Percentiles rank a stretch among this genome's conserved stretches.
These are phyloP conservation scores for Abelmoschus esculentus DNA, from an alignment of 345 rosid genomes.

Conservation along the genomic window DNA sequence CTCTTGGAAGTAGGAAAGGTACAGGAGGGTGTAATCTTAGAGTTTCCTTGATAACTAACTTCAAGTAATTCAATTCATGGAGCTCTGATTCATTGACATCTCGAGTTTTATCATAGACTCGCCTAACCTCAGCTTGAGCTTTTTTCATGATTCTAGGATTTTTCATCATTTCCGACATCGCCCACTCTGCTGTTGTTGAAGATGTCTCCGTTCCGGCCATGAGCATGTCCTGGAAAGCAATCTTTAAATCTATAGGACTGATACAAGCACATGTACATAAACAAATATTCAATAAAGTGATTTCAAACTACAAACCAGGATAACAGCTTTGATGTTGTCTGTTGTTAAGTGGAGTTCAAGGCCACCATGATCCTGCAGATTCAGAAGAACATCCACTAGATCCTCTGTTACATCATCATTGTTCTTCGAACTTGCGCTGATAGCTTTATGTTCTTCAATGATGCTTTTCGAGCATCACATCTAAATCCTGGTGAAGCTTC, in stretches of 20 bases:
- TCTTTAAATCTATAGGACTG: too few relatives aligned
- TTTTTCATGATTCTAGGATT: background rate
- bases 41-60: slow-evolving; percentile 4
- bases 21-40: background rate
- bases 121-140: background rate
- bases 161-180: background rate
- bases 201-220: background rate
- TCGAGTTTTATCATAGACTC: background rate
- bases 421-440: background rate
- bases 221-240: background rate
- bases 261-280: too few relatives aligned
- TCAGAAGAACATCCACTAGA: background rate
- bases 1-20: slow-evolving; percentile 6
- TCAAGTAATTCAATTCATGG: slow-evolving; percentile 1
- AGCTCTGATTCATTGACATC: background rate
- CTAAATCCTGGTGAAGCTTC: background rate
- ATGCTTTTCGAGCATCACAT: background rate
- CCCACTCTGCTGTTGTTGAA: slow-evolving; percentile 4
- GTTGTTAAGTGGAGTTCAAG: slow-evolving; percentile 11
- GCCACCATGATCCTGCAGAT: background rate
- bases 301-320: slow-evolving; percentile 13
- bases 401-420: background rate
- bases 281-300: too few relatives aligned
- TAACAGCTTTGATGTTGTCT: slow-evolving; percentile 21
- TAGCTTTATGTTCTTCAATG: background rate